Base-by-base conservation (phyloP, 2,329 filamentous ascomycete genomes). In the Myriosclerotinia scirpicola region DNA sequence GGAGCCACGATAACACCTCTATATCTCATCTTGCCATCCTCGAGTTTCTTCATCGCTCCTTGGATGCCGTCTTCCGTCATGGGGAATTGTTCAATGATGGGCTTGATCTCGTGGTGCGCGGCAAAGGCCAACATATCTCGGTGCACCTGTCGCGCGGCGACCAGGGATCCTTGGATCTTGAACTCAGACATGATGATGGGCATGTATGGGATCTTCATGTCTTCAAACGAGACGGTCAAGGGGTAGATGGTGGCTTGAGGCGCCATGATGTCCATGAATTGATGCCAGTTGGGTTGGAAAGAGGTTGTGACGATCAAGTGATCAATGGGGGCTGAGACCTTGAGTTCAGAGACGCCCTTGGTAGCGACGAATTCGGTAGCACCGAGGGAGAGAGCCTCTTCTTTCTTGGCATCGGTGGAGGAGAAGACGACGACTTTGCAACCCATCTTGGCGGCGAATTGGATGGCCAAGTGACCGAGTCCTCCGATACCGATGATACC, bases 391-490 rank as follows among this genome's bases (percentile, higher is more conserved):
- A 83, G 75, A 0, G 87, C 85, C 75, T 90, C 87, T 0, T 85
- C 83, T 75, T 84, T 84, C 81, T 92, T 92, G 73, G 78, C 80
- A 66, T 88, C 84, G 2, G 82, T 83, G 11, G 82, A 79, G 2
- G 83, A 86, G 75, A 88, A 83, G 12, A 87, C 86, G 54, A 85
- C 80, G 20, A 87, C 83, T 42, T 84, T 78, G 73, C 82, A 86
- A 14, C 86, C 86, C 85, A 87, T 87, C 77, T 85, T 86, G 4
- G 81, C 78, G 0, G 85, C 86, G 71, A 86, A 88, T 71, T 87
- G 84, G 65, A 89, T 86, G 7, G 85, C 86, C 52, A 88, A 76
- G 73, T 89, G 86, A 1, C 86, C 86, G 2, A 88, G 78, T 40
- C 87, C 87, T 54, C 88, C 82, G 56, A 89, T 79, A 62, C 85